Percentiles rank a stretch among this genome's conserved stretches.
phyloP scores from a whole-genome alignment of 129 eudicot genomes.

The Centella asiatica region DNA sequence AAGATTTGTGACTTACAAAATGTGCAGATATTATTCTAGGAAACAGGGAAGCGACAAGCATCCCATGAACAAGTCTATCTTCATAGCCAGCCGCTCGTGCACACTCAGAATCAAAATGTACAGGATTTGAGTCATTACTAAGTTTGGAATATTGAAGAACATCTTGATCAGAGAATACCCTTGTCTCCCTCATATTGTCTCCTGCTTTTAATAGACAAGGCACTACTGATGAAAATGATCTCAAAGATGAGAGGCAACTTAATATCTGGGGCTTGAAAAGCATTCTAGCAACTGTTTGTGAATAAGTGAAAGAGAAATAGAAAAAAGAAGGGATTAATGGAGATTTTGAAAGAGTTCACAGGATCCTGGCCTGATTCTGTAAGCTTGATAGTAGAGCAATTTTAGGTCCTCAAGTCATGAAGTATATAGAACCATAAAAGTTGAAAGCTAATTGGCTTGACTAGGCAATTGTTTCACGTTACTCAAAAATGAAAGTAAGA shows the following conservation, averaged over 20 bases:
- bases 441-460: too few species aligned
- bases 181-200: slow-evolving; percentile 39
- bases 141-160: slow-evolving; percentile 57
- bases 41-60: slow-evolving; percentile 80
- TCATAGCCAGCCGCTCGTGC: slow-evolving; percentile 60
- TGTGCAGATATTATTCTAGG: slow-evolving; percentile 76
- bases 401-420: neutral
- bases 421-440: too few species aligned
- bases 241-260: neutral
- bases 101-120: slow-evolving; percentile 63
- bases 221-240: slow-evolving; percentile 22
- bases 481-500: too few species aligned
- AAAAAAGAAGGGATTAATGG: too few species aligned
- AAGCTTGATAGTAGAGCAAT: too few species aligned
- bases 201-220: slow-evolving; percentile 34
- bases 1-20: slow-evolving; percentile 43
- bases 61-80: slow-evolving; percentile 66
- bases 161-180: slow-evolving; percentile 43
- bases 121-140: slow-evolving; percentile 61
- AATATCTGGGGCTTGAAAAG: neutral
- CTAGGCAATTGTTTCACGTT: too few species aligned
- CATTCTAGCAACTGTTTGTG: too few species aligned
- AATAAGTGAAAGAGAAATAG: too few species aligned
- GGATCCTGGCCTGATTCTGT: too few species aligned
- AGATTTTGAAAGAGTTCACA: too few species aligned